Evolutionary conservation across 495 filamentous ascomycete genomes (phyloP).

Genomic region (Penicillium cosmopolitanum): DNA sequence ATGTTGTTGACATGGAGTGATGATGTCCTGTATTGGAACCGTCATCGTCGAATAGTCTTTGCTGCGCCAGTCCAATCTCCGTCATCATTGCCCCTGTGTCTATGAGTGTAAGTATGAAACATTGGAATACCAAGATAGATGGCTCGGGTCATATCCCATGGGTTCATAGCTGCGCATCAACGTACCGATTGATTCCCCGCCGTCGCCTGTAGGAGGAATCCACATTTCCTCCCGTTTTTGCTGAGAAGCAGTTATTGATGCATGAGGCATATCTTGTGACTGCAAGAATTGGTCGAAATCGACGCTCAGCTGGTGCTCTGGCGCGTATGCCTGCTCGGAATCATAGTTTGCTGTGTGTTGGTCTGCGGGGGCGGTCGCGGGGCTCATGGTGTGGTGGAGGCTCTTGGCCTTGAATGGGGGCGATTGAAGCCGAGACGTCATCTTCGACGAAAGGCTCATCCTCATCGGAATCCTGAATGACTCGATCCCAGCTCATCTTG

Average conservation of each 20-base stretch:
- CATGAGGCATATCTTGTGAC: constrained; percentile 32
- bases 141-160: neutral
- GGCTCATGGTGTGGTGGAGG: constrained; percentile 19
- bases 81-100: constrained; percentile 41
- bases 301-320: constrained; percentile 28
- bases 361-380: constrained; percentile 18
- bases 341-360: constrained; percentile 17
- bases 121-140: neutral
- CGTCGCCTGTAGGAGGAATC: constrained; percentile 35
- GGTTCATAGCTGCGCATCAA: neutral
- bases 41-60: constrained; percentile 41
- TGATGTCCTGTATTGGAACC: constrained; percentile 20
- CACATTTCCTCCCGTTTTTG: constrained; percentile 45
- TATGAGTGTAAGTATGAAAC: neutral
- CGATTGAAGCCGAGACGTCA: constrained; percentile 26
- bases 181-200: constrained; percentile 41
- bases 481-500: constrained; percentile 39
- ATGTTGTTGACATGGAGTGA: constrained; percentile 19
- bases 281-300: constrained; percentile 48
- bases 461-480: constrained; percentile 58
- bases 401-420: constrained; percentile 20
- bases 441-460: constrained; percentile 43
- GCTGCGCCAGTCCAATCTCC: constrained; percentile 44
- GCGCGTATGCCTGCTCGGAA: constrained; percentile 14
- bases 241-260: constrained; percentile 35